A percentile compares a stretch with the other conserved stretches of the same genome.
Conservation (phyloP, 345 rosid species). For the Salix exigua region DNA sequence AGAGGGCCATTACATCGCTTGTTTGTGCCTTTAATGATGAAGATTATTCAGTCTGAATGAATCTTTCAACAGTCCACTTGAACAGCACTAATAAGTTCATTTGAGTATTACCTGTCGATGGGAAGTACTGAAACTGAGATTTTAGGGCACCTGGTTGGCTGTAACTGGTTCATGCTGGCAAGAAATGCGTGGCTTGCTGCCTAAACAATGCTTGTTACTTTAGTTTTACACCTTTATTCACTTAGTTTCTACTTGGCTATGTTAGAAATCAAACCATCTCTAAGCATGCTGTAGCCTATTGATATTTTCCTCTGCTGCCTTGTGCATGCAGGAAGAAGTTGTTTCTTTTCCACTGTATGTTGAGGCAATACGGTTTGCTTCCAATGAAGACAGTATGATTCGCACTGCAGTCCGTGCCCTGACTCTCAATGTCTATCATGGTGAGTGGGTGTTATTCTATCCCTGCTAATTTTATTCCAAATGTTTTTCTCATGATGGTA, state of each 20-base stretch:
- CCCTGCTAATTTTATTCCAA: background rate
- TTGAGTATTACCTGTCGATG: background rate
- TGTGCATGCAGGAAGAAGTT: slow-evolving; percentile 73
- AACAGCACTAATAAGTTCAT: background rate
- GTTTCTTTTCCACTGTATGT: slow-evolving; percentile 91
- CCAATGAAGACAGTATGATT: slow-evolving; percentile 95
- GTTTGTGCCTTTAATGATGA: background rate
- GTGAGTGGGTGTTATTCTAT: slow-evolving; percentile 37
- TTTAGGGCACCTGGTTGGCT: background rate
- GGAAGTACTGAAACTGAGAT: background rate
- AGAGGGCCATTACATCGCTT: background rate
- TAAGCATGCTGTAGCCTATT: background rate
- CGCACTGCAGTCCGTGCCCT: slow-evolving; percentile 94
- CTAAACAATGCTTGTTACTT: background rate
- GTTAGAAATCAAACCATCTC: background rate
- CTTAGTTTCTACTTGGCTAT: background rate
- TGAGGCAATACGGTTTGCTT: slow-evolving; percentile 88
- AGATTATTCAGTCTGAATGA: background rate
- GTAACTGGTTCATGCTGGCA: background rate
- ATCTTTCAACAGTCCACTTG: background rate
- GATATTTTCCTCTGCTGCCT: slow-evolving; percentile 1
- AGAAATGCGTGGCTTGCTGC: background rate
- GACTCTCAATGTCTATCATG: slow-evolving; percentile 88
- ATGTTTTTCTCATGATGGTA: background rate
- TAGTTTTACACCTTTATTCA: background rate